These are phyloP conservation scores for Oryza glumipatula DNA, from an alignment of 176 grass and related monocot genomes.

Conservation along the genomic window DNA sequence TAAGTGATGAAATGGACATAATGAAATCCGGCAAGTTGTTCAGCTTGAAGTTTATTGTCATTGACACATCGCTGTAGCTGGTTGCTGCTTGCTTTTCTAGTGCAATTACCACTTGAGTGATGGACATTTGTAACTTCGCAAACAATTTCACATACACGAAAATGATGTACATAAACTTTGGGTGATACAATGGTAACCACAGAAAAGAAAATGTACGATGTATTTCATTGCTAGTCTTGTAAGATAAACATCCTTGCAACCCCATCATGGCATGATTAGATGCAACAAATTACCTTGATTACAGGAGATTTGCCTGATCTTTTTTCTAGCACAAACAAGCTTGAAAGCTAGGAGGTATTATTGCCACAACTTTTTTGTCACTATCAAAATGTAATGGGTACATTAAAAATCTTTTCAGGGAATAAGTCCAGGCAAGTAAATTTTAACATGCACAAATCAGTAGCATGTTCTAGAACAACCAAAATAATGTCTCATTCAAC, in stretches of 20 bases:
- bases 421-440: not conserved
- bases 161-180: constrained; percentile 27
- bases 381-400: constrained; percentile 6
- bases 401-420: not conserved
- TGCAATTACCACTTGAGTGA: not conserved
- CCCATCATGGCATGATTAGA: constrained; percentile 30
- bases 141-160: constrained; percentile 26
- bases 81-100: constrained; percentile 6
- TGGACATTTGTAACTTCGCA: constrained; percentile 25
- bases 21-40: constrained; percentile 27
- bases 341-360: constrained; percentile 12
- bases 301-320: constrained; percentile 23
- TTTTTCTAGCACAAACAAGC: constrained; percentile 1
- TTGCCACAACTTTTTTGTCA: constrained; percentile 24
- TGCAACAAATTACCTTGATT: constrained; percentile 32
- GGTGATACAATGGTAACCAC: not conserved
- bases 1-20: constrained; percentile 27
- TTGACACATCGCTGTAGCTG: not conserved
- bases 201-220: constrained; percentile 23
- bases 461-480: constrained; percentile 14
- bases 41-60: constrained; percentile 4
- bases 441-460: not conserved
- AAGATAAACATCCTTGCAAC: constrained; percentile 48
- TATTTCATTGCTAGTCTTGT: constrained; percentile 49
- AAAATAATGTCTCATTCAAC: not conserved